Percentiles rank a stretch among this genome's conserved stretches.
phyloP scores from a whole-genome alignment of 176 grass and related monocot species.

The Leersia perrieri region DNA sequence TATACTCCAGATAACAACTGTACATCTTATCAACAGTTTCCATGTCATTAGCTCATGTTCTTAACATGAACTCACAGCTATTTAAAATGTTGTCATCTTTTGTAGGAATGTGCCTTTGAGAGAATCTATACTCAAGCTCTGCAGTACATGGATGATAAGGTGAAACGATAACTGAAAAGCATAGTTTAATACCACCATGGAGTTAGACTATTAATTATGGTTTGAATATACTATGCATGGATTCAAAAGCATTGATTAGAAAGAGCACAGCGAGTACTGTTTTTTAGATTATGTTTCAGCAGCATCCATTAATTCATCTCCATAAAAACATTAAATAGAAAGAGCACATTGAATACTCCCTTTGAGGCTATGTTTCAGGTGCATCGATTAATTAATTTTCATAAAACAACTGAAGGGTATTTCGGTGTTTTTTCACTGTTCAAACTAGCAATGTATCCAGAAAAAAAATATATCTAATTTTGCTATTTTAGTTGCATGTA shows the following conservation, averaged over 20 bases:
- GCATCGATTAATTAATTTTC: background rate
- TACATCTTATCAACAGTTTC: background rate
- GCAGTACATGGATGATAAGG: constrained; percentile 89
- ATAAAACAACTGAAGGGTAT: background rate
- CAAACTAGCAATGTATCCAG: no score
- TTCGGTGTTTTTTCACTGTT: background rate
- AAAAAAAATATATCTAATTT: background rate
- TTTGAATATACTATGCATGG: constrained; percentile 10
- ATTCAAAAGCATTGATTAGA: background rate
- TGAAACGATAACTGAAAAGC: constrained; percentile 4
- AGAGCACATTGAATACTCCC: background rate
- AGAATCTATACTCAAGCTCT: constrained; percentile 90
- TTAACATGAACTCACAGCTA: background rate
- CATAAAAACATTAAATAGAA: background rate
- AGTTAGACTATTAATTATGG: background rate
- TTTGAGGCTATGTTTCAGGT: background rate
- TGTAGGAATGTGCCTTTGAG: constrained; percentile 90
- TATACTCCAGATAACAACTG: background rate
- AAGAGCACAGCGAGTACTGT: background rate
- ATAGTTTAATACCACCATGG: background rate
- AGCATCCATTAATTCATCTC: background rate
- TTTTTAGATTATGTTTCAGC: background rate
- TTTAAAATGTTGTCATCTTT: constrained; percentile 14
- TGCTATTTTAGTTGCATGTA: constrained; percentile 22
- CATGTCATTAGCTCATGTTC: background rate